Percentiles rank a stretch among this genome's conserved stretches.
Evolutionary conservation across 768 basidiomycete genomes (phyloP).

Genomic region (Suillus paluster): DNA sequence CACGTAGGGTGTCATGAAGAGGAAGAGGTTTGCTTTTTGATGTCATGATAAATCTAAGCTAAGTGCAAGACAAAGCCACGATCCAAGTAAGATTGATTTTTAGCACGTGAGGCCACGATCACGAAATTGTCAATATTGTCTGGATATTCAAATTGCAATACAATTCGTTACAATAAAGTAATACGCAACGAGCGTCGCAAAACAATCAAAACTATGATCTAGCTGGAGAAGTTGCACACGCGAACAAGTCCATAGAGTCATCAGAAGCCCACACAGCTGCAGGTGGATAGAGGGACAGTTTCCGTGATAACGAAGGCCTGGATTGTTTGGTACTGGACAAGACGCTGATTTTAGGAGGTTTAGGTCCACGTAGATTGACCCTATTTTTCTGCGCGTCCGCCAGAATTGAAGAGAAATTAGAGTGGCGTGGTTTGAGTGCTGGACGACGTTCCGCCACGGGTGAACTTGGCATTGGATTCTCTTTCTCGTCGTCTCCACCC

Average conservation of each 20-base stretch:
- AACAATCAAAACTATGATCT: conserved; percentile 18
- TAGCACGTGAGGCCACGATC: not conserved
- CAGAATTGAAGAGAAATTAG: conserved; percentile 44
- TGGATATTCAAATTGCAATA: conserved; percentile 11
- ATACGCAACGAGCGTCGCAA: conserved; percentile 21
- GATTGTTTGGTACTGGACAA: conserved; percentile 10
- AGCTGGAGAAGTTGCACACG: conserved; percentile 38
- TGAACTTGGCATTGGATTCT: conserved; percentile 19
- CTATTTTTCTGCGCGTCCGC: conserved; percentile 44
- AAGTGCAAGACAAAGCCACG: not conserved
- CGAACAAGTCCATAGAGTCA: conserved; percentile 55
- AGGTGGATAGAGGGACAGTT: conserved; percentile 10
- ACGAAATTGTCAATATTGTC: not conserved
- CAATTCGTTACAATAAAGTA: conserved; percentile 9
- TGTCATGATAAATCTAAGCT: conserved; percentile 17
- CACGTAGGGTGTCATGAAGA: conserved; percentile 64
- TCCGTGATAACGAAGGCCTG: conserved; percentile 15
- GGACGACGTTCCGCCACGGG: conserved; percentile 11
- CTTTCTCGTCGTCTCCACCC: conserved; percentile 25
- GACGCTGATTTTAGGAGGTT: conserved; percentile 12
- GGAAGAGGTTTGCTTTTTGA: conserved; percentile 53
- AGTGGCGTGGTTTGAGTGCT: conserved; percentile 22
- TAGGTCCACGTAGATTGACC: conserved; percentile 34
- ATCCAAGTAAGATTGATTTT: not conserved
- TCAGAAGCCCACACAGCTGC: conserved; percentile 41